Percentiles rank a stretch among this genome's conserved stretches.
Evolutionary conservation across 179 eudicot species (phyloP).

Genomic region (Beta corolliflora): DNA sequence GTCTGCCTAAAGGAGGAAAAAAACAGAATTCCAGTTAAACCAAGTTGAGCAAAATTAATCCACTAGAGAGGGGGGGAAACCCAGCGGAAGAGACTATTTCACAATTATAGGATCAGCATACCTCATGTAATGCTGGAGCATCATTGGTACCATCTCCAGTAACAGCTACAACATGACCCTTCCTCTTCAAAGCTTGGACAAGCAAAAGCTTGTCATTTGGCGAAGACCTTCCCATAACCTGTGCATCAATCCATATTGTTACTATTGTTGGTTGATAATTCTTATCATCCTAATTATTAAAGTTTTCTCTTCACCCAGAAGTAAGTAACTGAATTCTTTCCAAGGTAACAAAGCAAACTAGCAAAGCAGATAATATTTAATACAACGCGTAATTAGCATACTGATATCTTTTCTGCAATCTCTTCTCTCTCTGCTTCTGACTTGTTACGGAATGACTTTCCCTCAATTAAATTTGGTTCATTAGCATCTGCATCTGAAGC

Average conservation of each 20-base stretch:
- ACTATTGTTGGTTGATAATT: background rate
- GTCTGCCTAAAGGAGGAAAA: constrained; percentile 59
- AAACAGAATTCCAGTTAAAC: background rate
- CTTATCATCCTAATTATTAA: background rate
- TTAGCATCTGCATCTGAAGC: constrained; percentile 72
- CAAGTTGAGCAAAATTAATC: background rate
- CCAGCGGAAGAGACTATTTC: background rate
- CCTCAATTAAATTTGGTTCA: constrained; percentile 83
- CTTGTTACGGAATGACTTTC: constrained; percentile 67
- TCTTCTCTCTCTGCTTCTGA: constrained; percentile 63
- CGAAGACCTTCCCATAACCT: constrained; percentile 99
- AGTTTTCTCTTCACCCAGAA: background rate
- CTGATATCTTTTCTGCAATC: constrained; percentile 77
- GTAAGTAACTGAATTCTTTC: background rate
- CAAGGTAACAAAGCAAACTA: background rate
- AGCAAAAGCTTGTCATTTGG: constrained; percentile 90
- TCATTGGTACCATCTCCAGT: constrained; percentile 99
- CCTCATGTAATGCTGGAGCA: constrained; percentile 97
- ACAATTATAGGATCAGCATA: constrained; percentile 26
- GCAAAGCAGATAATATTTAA: background rate
- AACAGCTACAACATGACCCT: constrained; percentile 91
- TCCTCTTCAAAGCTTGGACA: constrained; percentile 87
- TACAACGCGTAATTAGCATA: constrained; percentile 28
- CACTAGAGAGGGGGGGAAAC: background rate
- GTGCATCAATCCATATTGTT: constrained; percentile 5